Evolutionary conservation across 305 asterid genomes (phyloP).

Genomic region (Euphrasia arctica): DNA sequence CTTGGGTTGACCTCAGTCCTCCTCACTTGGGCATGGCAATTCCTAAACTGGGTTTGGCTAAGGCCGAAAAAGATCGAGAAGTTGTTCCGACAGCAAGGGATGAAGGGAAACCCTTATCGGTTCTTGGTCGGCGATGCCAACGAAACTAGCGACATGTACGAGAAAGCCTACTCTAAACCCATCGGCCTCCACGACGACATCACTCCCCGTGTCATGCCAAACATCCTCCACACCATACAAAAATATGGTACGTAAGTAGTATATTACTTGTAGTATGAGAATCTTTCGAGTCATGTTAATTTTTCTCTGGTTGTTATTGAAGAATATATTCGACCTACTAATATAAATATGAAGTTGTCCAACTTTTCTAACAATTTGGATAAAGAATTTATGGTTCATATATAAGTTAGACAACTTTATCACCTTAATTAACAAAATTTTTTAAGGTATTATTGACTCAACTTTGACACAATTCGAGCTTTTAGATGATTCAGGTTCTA

Average conservation of each 20-base stretch:
- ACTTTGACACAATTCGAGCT: too few species aligned
- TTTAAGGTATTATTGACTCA: too few species aligned
- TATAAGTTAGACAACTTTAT: too few species aligned
- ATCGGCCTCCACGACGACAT: slow-evolving; percentile 29
- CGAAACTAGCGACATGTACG: slow-evolving; percentile 23
- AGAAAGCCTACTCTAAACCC: slow-evolving; percentile 31
- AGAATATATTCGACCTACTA: too few species aligned
- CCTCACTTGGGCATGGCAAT: slow-evolving; percentile 1
- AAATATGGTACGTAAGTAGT: slow-evolving; percentile 15
- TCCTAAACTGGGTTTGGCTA: slow-evolving; percentile 13
- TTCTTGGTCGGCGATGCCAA: slow-evolving; percentile 38
- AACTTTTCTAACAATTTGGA: too few species aligned
- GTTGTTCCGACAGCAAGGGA: slow-evolving; percentile 36
- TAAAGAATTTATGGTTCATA: too few species aligned
- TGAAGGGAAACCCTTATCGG: slow-evolving; percentile 41
- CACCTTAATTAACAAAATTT: too few species aligned
- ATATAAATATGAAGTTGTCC: too few species aligned
- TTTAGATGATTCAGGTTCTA: too few species aligned
- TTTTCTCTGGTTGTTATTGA: too few species aligned
- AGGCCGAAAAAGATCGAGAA: slow-evolving; percentile 3
- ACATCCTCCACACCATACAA: slow-evolving; percentile 7
- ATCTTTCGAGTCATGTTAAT: too few species aligned
- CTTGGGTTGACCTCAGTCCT: not conserved
- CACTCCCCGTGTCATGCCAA: slow-evolving; percentile 36
- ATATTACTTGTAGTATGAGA: too few species aligned